These are phyloP conservation scores for Adiantum capillusveneris DNA, from an alignment of 75 land plant genomes.

Conservation along the genomic window DNA sequence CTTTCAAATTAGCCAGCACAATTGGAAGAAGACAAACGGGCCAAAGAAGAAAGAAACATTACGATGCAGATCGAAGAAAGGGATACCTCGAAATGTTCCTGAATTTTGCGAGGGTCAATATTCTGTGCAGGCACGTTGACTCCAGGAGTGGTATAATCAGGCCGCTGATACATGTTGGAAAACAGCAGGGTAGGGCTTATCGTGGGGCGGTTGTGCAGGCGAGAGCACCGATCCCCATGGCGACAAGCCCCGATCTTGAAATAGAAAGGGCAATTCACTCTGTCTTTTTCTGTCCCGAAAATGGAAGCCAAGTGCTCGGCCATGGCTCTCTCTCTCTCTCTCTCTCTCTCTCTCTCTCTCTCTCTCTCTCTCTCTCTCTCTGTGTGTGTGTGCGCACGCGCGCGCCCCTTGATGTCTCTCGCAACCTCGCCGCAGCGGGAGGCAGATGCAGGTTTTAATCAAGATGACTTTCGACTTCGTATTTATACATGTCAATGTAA, in stretches of 20 bases:
- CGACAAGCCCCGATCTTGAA: conserved; percentile 39
- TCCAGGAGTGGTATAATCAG: conserved; percentile 73
- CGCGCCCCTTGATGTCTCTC: too few relatives aligned
- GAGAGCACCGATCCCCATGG: conserved; percentile 40
- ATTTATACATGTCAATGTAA: too few relatives aligned
- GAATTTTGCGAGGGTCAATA: conserved; percentile 68
- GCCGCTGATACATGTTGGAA: conserved; percentile 42
- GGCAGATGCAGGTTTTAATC: too few relatives aligned
- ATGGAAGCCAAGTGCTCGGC: conserved; percentile 39
- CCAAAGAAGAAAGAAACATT: background rate
- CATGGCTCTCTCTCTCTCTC: too few relatives aligned
- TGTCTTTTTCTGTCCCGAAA: conserved; percentile 37
- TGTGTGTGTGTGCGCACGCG: too few relatives aligned
- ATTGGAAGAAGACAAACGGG: background rate
- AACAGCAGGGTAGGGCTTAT: conserved; percentile 36
- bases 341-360: too few relatives aligned
- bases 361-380: too few relatives aligned
- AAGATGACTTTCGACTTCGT: too few relatives aligned
- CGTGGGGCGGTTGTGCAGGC: conserved; percentile 30
- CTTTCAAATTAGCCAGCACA: too few relatives aligned
- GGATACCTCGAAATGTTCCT: conserved; percentile 78
- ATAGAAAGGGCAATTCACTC: conserved; percentile 37
- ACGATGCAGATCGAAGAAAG: background rate
- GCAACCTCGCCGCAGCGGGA: too few relatives aligned
- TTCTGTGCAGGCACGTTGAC: conserved; percentile 55